A percentile compares a stretch with the other conserved stretches of the same genome.
Evolutionary conservation across 1,284 basidiomycete genomes (phyloP).

Genomic region (Marasmius sp.): DNA sequence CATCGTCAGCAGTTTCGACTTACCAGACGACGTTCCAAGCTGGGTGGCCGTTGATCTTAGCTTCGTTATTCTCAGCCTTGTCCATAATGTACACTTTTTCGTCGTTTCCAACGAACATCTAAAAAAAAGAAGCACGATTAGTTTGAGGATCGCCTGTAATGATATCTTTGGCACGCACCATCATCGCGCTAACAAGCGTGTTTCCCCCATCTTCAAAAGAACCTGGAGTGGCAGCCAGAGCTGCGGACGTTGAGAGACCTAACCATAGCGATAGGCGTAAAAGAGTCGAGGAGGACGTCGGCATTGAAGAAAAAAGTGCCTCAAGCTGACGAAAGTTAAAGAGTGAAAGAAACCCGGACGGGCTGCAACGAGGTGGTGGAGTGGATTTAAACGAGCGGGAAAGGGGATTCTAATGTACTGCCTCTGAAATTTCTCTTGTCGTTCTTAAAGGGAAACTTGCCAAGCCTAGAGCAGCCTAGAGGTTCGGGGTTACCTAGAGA

Average conservation of each 20-base stretch:
- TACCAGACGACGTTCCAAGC: conserved; percentile 54
- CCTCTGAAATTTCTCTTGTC: background rate
- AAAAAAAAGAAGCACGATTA: background rate
- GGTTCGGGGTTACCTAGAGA: background rate
- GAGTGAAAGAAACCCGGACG: background rate
- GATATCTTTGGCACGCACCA: conserved; percentile 40
- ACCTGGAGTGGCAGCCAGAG: conserved; percentile 34
- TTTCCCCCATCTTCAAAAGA: conserved; percentile 51
- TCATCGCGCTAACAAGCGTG: conserved; percentile 64
- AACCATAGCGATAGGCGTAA: conserved; percentile 20
- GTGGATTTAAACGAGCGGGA: background rate
- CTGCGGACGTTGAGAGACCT: conserved; percentile 27
- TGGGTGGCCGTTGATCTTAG: conserved; percentile 52
- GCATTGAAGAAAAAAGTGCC: background rate
- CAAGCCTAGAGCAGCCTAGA: background rate
- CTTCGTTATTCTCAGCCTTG: conserved; percentile 62
- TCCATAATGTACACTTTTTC: conserved; percentile 58
- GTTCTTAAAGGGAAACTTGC: background rate
- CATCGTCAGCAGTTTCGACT: conserved; percentile 17
- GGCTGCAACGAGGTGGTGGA: background rate
- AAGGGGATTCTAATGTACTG: no score
- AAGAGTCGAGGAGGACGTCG: background rate
- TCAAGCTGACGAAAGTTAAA: background rate
- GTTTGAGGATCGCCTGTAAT: background rate
- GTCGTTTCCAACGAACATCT: conserved; percentile 54